Conservation (phyloP, 2,329 filamentous ascomycete genomes). For the Dothidotthia symphoricarpi region DNA sequence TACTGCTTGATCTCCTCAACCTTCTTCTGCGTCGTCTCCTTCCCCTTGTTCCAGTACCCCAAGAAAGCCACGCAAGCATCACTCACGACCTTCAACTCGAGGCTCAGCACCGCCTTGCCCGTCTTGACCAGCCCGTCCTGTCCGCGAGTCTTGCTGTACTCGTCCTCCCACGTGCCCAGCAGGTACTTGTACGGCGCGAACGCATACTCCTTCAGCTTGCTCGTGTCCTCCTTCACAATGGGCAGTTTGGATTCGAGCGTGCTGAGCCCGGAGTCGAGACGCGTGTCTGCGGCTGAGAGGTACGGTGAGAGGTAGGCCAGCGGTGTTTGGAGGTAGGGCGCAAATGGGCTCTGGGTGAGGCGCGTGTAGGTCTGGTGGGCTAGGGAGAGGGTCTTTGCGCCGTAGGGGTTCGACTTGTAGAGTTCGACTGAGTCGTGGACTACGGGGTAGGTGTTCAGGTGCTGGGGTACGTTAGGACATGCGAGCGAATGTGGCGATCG, state of each 20-base stretch:
- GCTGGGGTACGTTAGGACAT: slow-evolving; percentile 58
- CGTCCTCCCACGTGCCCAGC: slow-evolving; percentile 38
- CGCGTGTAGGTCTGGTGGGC: slow-evolving; percentile 72
- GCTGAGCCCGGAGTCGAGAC: slow-evolving; percentile 39
- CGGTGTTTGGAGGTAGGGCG: slow-evolving; percentile 75
- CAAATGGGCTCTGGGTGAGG: slow-evolving; percentile 68
- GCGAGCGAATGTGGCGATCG: no score
- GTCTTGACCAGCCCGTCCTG: slow-evolving; percentile 38
- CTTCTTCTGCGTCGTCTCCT: slow-evolving; percentile 37
- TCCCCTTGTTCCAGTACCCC: slow-evolving; percentile 35
- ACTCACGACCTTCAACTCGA: slow-evolving; percentile 41
- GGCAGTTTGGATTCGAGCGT: slow-evolving; percentile 41
- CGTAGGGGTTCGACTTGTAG: slow-evolving; percentile 79
- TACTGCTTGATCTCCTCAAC: slow-evolving; percentile 39
- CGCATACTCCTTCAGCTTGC: slow-evolving; percentile 41
- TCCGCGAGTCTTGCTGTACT: slow-evolving; percentile 42
- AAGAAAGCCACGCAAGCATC: slow-evolving; percentile 35
- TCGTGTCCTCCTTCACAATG: slow-evolving; percentile 52
- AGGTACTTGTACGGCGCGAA: slow-evolving; percentile 39
- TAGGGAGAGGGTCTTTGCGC: slow-evolving; percentile 76
- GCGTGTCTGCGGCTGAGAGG: slow-evolving; percentile 71
- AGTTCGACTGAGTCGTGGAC: slow-evolving; percentile 74
- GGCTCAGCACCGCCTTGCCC: slow-evolving; percentile 39
- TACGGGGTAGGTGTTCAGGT: slow-evolving; percentile 80
- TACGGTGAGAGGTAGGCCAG: slow-evolving; percentile 84